Conservation (phyloP, 768 basidiomycete species). For the Xanthoconium purpureum region DNA sequence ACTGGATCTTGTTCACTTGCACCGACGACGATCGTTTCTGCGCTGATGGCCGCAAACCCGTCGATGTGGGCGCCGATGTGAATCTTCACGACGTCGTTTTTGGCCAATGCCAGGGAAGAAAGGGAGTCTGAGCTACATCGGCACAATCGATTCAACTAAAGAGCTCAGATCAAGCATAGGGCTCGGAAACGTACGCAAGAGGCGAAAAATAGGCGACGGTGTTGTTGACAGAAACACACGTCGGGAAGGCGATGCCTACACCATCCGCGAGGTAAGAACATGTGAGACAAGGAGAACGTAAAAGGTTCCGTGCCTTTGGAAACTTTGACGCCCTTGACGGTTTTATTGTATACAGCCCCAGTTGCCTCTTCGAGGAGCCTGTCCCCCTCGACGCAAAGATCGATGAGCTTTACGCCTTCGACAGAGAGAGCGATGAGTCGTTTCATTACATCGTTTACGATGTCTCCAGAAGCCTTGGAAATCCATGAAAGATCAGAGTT, state of each 20-base stretch:
- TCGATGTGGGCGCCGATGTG: conserved; percentile 98
- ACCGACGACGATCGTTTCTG: conserved; percentile 90
- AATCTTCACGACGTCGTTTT: conserved; percentile 92
- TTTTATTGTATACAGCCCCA: conserved; percentile 84
- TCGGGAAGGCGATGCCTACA: conserved; percentile 90
- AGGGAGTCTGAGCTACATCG: conserved; percentile 65
- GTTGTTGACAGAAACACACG: conserved; percentile 92
- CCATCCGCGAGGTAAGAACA: conserved; percentile 5
- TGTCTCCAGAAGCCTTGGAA: conserved; percentile 81
- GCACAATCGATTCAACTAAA: conserved; percentile 29
- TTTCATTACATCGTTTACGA: conserved; percentile 80
- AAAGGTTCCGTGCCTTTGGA: conserved; percentile 64
- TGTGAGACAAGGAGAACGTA: background rate
- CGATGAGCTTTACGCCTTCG: conserved; percentile 84
- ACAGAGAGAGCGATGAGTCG: conserved; percentile 73
- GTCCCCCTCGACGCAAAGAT: conserved; percentile 92
- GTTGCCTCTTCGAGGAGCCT: conserved; percentile 87
- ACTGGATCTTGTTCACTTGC: conserved; percentile 70
- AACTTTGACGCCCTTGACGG: conserved; percentile 84
- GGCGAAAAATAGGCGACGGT: conserved; percentile 95
- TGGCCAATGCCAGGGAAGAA: conserved; percentile 63
- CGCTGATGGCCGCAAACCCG: conserved; percentile 90
- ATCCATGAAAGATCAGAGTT: conserved; percentile 8
- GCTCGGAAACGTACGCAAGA: conserved; percentile 63
- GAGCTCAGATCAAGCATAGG: background rate